Base-by-base conservation (phyloP, 352 stramenopile species). In the Pythium phragmitis region DNA sequence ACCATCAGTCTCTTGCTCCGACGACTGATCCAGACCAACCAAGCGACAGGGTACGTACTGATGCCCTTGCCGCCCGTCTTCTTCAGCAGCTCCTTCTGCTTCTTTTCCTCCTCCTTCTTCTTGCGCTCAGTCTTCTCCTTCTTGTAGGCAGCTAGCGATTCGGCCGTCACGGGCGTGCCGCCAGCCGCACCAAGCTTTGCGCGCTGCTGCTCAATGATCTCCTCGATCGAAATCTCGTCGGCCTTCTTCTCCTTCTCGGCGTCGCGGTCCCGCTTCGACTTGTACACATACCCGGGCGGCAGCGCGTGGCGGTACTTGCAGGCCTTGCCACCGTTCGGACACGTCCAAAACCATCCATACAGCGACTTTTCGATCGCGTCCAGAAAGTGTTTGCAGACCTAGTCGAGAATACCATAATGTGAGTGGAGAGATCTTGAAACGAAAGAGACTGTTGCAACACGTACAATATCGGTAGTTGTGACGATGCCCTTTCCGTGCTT, bases 261-360 rank as follows among this genome's bases (percentile, higher is more conserved):
- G 7, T 96, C 89, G 46, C 87, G 87, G 13, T 97, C 85, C 54
- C 88, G 88, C 61, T 87, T 91, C 12, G 85, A 90, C 73, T 96
- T 96, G 70, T 89, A 96, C 21, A 96, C 84, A 55, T 94, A 96
- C 1, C 88, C 88, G 55, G 85, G 78, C 55, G 88, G 88, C 68
- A 96, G 70, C n/a, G 88, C 88, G 65, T 96, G 88, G 21, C 88
- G 87, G 67, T 80, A 92, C 69, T 92, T 91, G 69, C 82, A 93
- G 46, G 73, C 68, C 33, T 86, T 74, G 36, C 87, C 87, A 52
- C 87, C 88, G 61, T 95, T 96, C 43, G 88, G 88, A 60, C 88
- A 96, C 14, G 89, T 79, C 88, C 88, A 96, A 73, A 96, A 96
- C 88, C 88, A 96, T 23, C 88, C 88, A 63, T 96, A 96, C 53